Conservation (phyloP, 495 filamentous ascomycete species). For the Terfezia boudieri region DNA sequence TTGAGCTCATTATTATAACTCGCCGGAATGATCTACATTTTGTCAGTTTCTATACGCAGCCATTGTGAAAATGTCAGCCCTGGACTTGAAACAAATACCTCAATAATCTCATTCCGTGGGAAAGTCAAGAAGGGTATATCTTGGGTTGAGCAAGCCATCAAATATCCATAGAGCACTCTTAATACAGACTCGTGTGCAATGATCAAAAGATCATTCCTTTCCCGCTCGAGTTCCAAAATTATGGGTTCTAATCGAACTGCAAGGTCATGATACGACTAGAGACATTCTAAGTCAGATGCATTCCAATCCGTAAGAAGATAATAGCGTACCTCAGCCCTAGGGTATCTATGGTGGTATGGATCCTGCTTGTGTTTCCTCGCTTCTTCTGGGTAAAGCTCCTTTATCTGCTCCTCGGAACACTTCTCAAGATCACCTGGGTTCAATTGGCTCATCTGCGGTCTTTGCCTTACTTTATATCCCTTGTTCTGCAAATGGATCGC, state of each 20-base stretch:
- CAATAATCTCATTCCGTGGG: slow-evolving; percentile 89
- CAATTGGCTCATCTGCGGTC: slow-evolving; percentile 87
- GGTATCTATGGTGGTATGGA: slow-evolving; percentile 93
- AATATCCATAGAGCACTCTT: slow-evolving; percentile 86
- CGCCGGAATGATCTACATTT: slow-evolving; percentile 62
- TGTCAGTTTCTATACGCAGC: slow-evolving; percentile 1
- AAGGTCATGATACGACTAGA: slow-evolving; percentile 87
- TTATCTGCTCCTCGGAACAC: slow-evolving; percentile 60
- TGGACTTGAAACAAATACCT: slow-evolving; percentile 27
- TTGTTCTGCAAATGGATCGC: slow-evolving; percentile 49
- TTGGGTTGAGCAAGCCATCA: slow-evolving; percentile 95
- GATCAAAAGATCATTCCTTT: slow-evolving; percentile 89
- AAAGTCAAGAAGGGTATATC: slow-evolving; percentile 90
- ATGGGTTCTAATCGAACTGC: slow-evolving; percentile 96
- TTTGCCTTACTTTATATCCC: slow-evolving; percentile 70
- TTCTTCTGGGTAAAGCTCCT: slow-evolving; percentile 63
- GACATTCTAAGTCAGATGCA: slow-evolving; percentile 4
- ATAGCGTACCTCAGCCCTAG: slow-evolving; percentile 60
- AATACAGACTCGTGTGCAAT: slow-evolving; percentile 96
- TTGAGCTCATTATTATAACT: slow-evolving; percentile 91
- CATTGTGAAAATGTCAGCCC: neutral
- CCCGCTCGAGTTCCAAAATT: slow-evolving; percentile 90
- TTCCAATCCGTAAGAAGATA: neutral
- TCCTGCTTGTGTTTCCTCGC: slow-evolving; percentile 81
- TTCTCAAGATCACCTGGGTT: slow-evolving; percentile 93